Evolutionary conservation across 1,139 yeast genomes (phyloP), one percentile per base, ranked within the genome.

Genomic region (Suhomyces terraborum): DNA sequence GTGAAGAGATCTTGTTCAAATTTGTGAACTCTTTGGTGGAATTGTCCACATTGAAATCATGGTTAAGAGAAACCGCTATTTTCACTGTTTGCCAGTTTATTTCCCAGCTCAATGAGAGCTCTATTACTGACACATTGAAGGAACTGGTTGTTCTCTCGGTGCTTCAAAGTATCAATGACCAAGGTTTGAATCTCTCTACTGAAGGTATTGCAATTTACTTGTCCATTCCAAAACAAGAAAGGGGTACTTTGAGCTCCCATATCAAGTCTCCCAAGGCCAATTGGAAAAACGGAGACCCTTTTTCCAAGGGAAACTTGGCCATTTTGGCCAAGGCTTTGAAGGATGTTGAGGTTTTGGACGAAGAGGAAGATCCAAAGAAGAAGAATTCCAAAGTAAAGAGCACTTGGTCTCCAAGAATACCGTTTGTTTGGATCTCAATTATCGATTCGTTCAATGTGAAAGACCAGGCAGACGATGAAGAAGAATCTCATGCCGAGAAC

Each of bases 21-120:
- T 77, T 80, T 47, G 65, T 77, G 20, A 65, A 69, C 6, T 60
- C 68, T 25, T 56, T 86, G 29, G 61, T 87, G n/a, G 79, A 75
- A 18, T 67, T 91, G 44, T 77, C 95, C 0, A 60, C 69, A 20
- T 53, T 67, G 23, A 91, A 91, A 60, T 77, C 88, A 3, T 91
- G 98, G 98, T 75, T 91, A 34, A 70, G 95, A 46, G 97, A 91
- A 62, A 80, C 95, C 4, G 75, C 89, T 32, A 71, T 87, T 50
- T 86, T 75, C 56, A 83, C 95, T 1, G 67, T 91, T 37, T 79
- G 78, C 50, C 82, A 79, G 41, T 72, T 84, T 37, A 52, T 72
- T 8, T 42, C 45, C 17, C 43, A 39, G 20, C 29, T 52, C 20
- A 36, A 43, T 12, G 27, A 17, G 2, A 46, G 43, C 8, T 51